Base-by-base conservation (phyloP, 441 rosid genomes). In the Flueggea neowawraea region DNA sequence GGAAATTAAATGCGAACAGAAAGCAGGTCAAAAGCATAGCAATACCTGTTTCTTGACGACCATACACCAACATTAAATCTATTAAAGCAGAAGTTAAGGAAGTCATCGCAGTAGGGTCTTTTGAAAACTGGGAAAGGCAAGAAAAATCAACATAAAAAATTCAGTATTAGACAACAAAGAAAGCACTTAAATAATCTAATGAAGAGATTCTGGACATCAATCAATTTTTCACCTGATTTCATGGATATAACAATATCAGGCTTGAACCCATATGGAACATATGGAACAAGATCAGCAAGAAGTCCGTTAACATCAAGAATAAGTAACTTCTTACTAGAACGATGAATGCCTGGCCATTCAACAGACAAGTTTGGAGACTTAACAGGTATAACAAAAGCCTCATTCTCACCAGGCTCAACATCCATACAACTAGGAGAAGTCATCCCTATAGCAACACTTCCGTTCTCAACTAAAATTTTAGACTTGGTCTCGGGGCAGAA, bases 301-400 rank as follows among this genome's bases (percentile, higher is more conserved):
- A 94, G 80, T 53, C 96, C 99, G 68, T 94, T 94, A 58, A 94
- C 65, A 76, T 91, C 97, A 65, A 94, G 89, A 55, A 87, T 84
- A 43, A 90, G 84, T 68, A 93, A 95, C 49, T 82, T 87, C 52
- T 76, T 88, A 57, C 43, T 60, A 58, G 73, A 54, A 71, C 5
- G 33, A 53, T 31, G 61, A 36, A 57, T 16, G 61, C 15, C 41
- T 17, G 53, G 55, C 58, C 69, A 59, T 57, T 55, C 51, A 8
- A 61, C 17, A 41, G 67, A 56, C 67, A 64, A 16, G 52, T 47
- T 51, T 2, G 54, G 45, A 36, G 41, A 52, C 43, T 70, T 62
- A 53, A 41, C 3, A 22, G 61, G 59, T 58, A 15, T 61, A 68
- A 52, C 58, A 14, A 28, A 43, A 41, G 10, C 56, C 52, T 61